A percentile compares a stretch with the other conserved stretches of the same genome.
Conservation (phyloP, 208 protist species). For the Trypanosoma scelopori region DNA sequence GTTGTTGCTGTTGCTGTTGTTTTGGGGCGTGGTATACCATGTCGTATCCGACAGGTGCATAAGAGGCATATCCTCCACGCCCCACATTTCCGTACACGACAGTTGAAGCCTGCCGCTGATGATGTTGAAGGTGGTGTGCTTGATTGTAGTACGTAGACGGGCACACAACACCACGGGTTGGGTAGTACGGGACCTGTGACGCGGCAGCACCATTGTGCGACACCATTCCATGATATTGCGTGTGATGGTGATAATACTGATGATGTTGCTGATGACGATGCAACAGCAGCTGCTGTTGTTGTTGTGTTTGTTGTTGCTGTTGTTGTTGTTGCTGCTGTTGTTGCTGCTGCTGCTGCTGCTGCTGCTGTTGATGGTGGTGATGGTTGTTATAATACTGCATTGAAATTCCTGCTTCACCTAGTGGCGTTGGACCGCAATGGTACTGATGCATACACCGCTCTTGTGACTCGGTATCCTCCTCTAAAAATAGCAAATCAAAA, state of each 20-base stretch:
- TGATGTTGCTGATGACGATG: constrained; percentile 4
- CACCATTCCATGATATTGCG: constrained; percentile 10
- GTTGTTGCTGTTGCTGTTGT: constrained; percentile 21
- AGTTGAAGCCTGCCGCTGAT: not conserved
- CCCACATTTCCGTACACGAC: constrained; percentile 13
- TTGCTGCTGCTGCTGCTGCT: constrained; percentile 20
- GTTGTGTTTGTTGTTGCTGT: constrained; percentile 24
- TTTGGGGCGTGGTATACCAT: not conserved
- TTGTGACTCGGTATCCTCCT: not conserved
- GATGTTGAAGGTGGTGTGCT: constrained; percentile 2
- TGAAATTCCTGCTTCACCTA: constrained; percentile 8
- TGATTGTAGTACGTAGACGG: constrained; percentile 4
- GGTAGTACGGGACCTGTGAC: not conserved
- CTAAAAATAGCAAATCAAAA: constrained; percentile 1
- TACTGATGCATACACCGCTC: constrained; percentile 14
- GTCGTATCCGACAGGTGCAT: not conserved
- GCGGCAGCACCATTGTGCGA: not conserved
- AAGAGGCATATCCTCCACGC: not conserved
- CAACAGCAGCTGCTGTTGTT: constrained; percentile 2
- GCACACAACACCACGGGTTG: not conserved
- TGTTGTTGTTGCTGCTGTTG: constrained; percentile 20
- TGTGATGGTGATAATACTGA: constrained; percentile 2
- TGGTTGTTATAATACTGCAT: constrained; percentile 21
- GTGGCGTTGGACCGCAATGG: not conserved
- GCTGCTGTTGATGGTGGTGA: constrained; percentile 30